These are phyloP conservation scores for Meira miltonrushii DNA, from an alignment of 1,284 basidiomycete species.

Conservation along the genomic window DNA sequence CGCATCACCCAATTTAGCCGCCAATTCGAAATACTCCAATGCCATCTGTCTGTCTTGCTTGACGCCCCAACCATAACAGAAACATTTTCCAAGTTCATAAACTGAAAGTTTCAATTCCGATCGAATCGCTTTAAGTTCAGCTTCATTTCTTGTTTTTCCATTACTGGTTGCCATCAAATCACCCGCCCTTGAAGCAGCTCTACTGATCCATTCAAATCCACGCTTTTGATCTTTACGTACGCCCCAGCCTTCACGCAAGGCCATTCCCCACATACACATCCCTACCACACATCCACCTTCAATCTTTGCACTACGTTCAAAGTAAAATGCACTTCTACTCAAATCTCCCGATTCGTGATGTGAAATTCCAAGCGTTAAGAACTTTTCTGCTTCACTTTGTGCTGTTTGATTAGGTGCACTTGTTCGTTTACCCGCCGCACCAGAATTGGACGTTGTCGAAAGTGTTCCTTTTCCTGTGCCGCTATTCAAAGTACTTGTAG, in stretches of 20 bases:
- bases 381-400: constrained; percentile 28
- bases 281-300: constrained; percentile 77
- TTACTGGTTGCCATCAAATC: constrained; percentile 64
- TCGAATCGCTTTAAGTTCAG: constrained; percentile 55
- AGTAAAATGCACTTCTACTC: constrained; percentile 67
- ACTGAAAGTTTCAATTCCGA: constrained; percentile 79
- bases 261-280: constrained; percentile 86
- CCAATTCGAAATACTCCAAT: constrained; percentile 67
- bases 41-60: constrained; percentile 69
- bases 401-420: background rate
- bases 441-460: no score
- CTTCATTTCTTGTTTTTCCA: constrained; percentile 51
- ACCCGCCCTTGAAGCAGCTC: constrained; percentile 73
- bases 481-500: no score
- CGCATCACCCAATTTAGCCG: constrained; percentile 74
- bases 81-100: constrained; percentile 86
- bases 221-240: constrained; percentile 61
- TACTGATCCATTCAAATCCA: constrained; percentile 76
- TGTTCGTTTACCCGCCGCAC: background rate
- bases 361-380: constrained; percentile 61
- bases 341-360: constrained; percentile 75
- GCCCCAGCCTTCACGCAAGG: constrained; percentile 85
- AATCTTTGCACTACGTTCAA: constrained; percentile 71
- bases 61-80: constrained; percentile 85
- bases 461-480: no score